Percentiles rank a stretch among this genome's conserved stretches.
phyloP scores from a whole-genome alignment of 805 yeast genomes.

The Starmerella scarabaei region DNA sequence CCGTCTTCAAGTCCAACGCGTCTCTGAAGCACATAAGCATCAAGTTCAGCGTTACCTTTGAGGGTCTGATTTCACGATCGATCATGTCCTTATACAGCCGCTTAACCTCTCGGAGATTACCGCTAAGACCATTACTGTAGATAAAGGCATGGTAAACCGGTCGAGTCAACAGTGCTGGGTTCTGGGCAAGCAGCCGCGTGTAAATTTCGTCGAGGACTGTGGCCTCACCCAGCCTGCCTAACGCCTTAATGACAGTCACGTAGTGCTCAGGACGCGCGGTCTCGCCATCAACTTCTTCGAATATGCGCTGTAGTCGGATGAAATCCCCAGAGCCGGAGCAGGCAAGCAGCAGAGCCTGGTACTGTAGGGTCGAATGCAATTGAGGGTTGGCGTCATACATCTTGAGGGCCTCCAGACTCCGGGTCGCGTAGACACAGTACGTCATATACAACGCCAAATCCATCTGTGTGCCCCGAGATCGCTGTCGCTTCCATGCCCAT shows the following conservation, averaged over 20 bases:
- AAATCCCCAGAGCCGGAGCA: constrained; percentile 39
- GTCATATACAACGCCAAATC: constrained; percentile 24
- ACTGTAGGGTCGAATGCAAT: constrained; percentile 37
- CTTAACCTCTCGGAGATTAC: constrained; percentile 30
- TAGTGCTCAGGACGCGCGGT: constrained; percentile 38
- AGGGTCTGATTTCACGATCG: constrained; percentile 25
- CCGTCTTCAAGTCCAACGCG: constrained; percentile 28
- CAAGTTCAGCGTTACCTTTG: constrained; percentile 26
- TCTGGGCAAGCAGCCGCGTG: constrained; percentile 34
- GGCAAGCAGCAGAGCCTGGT: constrained; percentile 36
- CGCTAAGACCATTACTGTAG: constrained; percentile 29
- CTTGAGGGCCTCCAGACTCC: constrained; percentile 22
- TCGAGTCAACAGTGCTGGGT: constrained; percentile 35
- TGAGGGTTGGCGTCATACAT: constrained; percentile 30
- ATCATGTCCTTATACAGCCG: constrained; percentile 30
- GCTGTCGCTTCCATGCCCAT: constrained; percentile 27
- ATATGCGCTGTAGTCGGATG: constrained; percentile 41
- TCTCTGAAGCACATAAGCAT: constrained; percentile 30
- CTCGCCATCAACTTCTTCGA: constrained; percentile 29
- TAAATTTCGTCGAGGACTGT: constrained; percentile 40
- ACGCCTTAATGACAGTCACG: constrained; percentile 45
- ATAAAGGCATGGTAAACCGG: constrained; percentile 37
- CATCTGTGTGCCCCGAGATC: constrained; percentile 9
- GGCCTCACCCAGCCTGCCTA: constrained; percentile 39
- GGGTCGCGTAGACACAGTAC: constrained; percentile 17